phyloP scores from a whole-genome alignment of 2,329 filamentous ascomycete species.

The Cercospora sojina region DNA sequence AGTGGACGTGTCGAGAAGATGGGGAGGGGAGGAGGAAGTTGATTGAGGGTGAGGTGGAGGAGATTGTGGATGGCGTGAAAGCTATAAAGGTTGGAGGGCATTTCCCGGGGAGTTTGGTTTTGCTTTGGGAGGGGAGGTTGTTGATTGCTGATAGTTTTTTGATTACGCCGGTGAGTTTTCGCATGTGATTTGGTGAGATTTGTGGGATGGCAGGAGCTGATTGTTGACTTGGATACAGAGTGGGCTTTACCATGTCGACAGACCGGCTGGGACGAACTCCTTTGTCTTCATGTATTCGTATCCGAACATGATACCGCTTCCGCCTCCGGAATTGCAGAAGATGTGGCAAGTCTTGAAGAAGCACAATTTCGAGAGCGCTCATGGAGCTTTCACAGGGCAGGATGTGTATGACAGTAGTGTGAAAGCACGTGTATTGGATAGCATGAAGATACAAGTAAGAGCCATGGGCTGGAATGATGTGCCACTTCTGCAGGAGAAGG shows the following conservation, averaged over 20 bases:
- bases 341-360: slow-evolving; percentile 69
- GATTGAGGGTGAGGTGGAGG: slow-evolving; percentile 47
- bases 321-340: slow-evolving; percentile 59
- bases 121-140: slow-evolving; percentile 62
- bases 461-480: slow-evolving; percentile 31
- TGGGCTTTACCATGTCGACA: slow-evolving; percentile 41
- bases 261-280: slow-evolving; percentile 47
- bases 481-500: slow-evolving; percentile 30
- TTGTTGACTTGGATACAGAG: slow-evolving; percentile 25
- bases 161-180: slow-evolving; percentile 59
- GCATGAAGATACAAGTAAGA: slow-evolving; percentile 70
- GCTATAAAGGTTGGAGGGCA: slow-evolving; percentile 74
- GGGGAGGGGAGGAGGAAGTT: slow-evolving; percentile 64
- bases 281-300: slow-evolving; percentile 77
- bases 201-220: not conserved
- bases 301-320: slow-evolving; percentile 71
- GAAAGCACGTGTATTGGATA: slow-evolving; percentile 67
- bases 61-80: slow-evolving; percentile 52
- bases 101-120: slow-evolving; percentile 71
- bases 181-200: not conserved
- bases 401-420: slow-evolving; percentile 59
- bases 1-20: slow-evolving; percentile 60
- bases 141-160: slow-evolving; percentile 76
- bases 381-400: slow-evolving; percentile 64
- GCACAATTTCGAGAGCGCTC: slow-evolving; percentile 63